These are phyloP conservation scores for Alternaria brassicicola DNA, from an alignment of 2,329 filamentous ascomycete genomes.

Conservation along the genomic window DNA sequence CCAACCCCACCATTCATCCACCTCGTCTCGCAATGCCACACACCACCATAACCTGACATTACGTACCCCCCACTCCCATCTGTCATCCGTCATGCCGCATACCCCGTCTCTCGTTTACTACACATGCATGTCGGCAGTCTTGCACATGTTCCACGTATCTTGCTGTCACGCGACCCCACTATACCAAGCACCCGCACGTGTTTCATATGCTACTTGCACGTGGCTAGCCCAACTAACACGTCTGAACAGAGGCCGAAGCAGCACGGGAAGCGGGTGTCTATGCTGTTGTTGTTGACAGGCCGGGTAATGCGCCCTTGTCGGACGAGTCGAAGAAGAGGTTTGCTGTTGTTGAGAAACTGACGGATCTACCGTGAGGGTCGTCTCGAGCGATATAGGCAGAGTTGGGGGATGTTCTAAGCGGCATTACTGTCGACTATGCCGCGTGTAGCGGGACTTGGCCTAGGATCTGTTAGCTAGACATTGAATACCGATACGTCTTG, in stretches of 20 bases:
- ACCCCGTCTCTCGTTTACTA: background rate
- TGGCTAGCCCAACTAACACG: slow-evolving; percentile 21
- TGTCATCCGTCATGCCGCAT: slow-evolving; percentile 7
- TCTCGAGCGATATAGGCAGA: background rate
- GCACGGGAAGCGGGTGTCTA: slow-evolving; percentile 52
- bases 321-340: slow-evolving; percentile 28
- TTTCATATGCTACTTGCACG: background rate
- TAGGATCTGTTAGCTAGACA: too few relatives aligned
- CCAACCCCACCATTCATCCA: slow-evolving; percentile 14
- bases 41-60: slow-evolving; percentile 3
- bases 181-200: background rate
- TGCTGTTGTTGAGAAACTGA: slow-evolving; percentile 36
- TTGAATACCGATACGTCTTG: too few relatives aligned
- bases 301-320: slow-evolving; percentile 70
- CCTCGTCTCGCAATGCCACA: background rate
- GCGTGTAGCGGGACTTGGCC: too few relatives aligned
- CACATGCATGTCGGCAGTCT: background rate
- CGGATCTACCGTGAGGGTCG: slow-evolving; percentile 45
- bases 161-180: slow-evolving; percentile 9
- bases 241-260: slow-evolving; percentile 51
- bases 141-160: background rate
- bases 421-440: too few relatives aligned
- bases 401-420: too few relatives aligned
- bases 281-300: slow-evolving; percentile 59
- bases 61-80: background rate